phyloP scores from a whole-genome alignment of 371 early-diverging fungal genomes.

The Phascolomyces articulosus region DNA sequence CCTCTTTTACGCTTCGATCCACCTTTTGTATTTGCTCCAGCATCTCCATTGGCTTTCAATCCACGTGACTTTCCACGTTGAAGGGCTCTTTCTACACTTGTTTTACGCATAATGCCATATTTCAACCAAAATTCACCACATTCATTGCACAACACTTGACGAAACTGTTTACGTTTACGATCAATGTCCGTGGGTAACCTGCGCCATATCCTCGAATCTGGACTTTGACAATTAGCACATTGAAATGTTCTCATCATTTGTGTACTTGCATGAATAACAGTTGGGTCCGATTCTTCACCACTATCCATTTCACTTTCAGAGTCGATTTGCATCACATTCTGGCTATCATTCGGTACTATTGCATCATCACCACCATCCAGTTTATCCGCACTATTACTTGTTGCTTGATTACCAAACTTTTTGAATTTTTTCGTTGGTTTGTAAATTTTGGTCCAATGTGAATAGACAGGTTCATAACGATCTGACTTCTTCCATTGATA shows the following conservation, averaged over 20 bases:
- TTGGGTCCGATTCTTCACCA: slow-evolving; percentile 31
- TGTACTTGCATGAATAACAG: slow-evolving; percentile 30
- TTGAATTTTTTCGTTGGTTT: slow-evolving; percentile 65
- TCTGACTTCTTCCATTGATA: slow-evolving; percentile 78
- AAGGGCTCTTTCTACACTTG: slow-evolving; percentile 14
- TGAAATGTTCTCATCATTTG: slow-evolving; percentile 30
- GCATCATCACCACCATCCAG: neutral
- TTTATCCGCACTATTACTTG: no score
- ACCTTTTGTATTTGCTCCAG: neutral
- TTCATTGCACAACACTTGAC: slow-evolving; percentile 68
- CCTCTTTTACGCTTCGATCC: slow-evolving; percentile 3
- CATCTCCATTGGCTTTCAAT: slow-evolving; percentile 1
- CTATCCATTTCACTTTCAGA: slow-evolving; percentile 29
- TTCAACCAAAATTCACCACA: slow-evolving; percentile 80
- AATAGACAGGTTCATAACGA: slow-evolving; percentile 70
- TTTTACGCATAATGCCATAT: slow-evolving; percentile 62
- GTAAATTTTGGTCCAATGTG: slow-evolving; percentile 71
- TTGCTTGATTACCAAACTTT: slow-evolving; percentile 7
- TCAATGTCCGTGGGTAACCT: slow-evolving; percentile 57
- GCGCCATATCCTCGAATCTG: slow-evolving; percentile 55
- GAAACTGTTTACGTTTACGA: slow-evolving; percentile 42
- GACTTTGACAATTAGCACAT: slow-evolving; percentile 64
- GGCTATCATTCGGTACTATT: no score
- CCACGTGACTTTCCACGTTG: slow-evolving; percentile 1
- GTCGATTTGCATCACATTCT: slow-evolving; percentile 6